phyloP scores from a whole-genome alignment of 2,329 filamentous ascomycete species.

The Trichoderma hamatum region DNA sequence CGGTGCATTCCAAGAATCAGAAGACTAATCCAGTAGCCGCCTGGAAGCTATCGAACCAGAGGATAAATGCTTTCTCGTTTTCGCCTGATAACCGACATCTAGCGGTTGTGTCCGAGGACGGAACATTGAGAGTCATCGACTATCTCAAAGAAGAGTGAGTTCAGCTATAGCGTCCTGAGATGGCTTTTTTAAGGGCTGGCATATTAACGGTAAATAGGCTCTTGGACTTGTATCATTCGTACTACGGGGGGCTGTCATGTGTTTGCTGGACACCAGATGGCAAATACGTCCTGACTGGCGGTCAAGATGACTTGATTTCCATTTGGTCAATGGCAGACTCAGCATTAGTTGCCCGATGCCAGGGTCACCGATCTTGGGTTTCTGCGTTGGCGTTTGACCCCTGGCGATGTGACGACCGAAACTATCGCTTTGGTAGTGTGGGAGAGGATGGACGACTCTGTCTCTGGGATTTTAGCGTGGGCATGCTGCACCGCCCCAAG shows the following conservation, averaged over 20 bases:
- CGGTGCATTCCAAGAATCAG: slow-evolving; percentile 90
- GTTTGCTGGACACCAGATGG: slow-evolving; percentile 98
- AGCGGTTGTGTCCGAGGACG: slow-evolving; percentile 89
- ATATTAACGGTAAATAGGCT: slow-evolving; percentile 55
- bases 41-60: slow-evolving; percentile 91
- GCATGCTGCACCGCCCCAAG: slow-evolving; percentile 92
- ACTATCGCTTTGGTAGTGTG: slow-evolving; percentile 94
- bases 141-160: slow-evolving; percentile 85
- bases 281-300: slow-evolving; percentile 92
- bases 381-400: slow-evolving; percentile 92
- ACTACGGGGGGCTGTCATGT: slow-evolving; percentile 90
- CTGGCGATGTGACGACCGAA: slow-evolving; percentile 94
- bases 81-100: slow-evolving; percentile 86
- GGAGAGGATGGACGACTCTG: slow-evolving; percentile 90
- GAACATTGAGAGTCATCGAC: slow-evolving; percentile 85
- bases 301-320: slow-evolving; percentile 92
- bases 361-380: slow-evolving; percentile 96
- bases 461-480: slow-evolving; percentile 96
- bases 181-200: not conserved
- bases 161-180: not conserved
- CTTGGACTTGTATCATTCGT: slow-evolving; percentile 84
- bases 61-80: slow-evolving; percentile 88
- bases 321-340: slow-evolving; percentile 91
- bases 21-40: slow-evolving; percentile 89
- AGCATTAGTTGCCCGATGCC: slow-evolving; percentile 84